A percentile compares a stretch with the other conserved stretches of the same genome.
phyloP scores from a whole-genome alignment of 2,329 filamentous ascomycete genomes.

The Cordyceps fumosorosea region DNA sequence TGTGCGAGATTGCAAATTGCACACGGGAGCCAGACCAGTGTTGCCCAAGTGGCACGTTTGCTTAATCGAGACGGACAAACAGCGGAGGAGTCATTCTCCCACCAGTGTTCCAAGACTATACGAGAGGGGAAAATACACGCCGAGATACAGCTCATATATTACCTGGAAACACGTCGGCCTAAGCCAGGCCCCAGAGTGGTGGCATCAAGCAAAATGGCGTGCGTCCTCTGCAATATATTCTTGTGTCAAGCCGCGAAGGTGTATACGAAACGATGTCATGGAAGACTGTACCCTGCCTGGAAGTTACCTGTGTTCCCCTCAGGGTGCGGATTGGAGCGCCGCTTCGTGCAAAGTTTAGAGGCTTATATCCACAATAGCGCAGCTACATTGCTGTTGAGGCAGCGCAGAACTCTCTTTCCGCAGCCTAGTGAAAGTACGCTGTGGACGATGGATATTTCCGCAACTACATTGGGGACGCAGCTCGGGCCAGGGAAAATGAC shows the following conservation, averaged over 20 bases:
- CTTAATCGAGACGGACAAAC: neutral
- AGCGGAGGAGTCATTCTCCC: neutral
- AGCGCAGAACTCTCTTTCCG: neutral
- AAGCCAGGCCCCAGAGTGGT: slow-evolving; percentile 33
- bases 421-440: neutral
- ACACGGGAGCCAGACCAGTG: neutral
- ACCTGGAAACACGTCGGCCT: neutral
- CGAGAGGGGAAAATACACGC: slow-evolving; percentile 1
- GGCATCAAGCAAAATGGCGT: slow-evolving; percentile 43
- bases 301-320: slow-evolving; percentile 5
- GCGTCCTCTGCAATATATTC: slow-evolving; percentile 44
- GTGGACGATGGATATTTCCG: neutral
- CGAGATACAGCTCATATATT: neutral
- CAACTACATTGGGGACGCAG: neutral
- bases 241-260: slow-evolving; percentile 35
- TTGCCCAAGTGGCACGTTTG: neutral
- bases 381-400: neutral
- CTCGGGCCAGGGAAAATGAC: neutral
- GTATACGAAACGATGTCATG: slow-evolving; percentile 35
- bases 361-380: neutral
- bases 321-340: neutral
- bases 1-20: slow-evolving; percentile 1
- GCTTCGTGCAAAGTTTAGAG: slow-evolving; percentile 6
- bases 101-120: slow-evolving; percentile 1
- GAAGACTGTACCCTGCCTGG: slow-evolving; percentile 31